Base-by-base conservation (phyloP, 352 stramenopile species). In the Globisporangium perplexum region DNA sequence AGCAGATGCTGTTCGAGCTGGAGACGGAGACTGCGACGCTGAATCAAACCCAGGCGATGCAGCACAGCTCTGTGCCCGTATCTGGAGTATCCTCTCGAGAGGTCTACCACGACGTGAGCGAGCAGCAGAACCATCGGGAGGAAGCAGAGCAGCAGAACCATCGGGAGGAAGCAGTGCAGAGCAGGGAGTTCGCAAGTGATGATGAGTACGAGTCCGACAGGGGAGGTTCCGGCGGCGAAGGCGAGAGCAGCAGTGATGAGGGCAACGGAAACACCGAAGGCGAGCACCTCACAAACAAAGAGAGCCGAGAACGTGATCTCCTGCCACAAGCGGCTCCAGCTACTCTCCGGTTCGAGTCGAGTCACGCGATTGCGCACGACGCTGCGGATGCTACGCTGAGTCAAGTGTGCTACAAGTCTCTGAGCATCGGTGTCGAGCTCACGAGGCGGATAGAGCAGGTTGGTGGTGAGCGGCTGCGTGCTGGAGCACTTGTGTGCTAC, bases 361-460 rank as follows among this genome's bases (percentile, higher is more conserved):
- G 20, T 45, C 0, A 3, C 38, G n/a, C 11, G 31, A 0, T 2
- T 5, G 4, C 38, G 6, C 11, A 24, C 47, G 28, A 48, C n/a
- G 35, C 47, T 0, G 10, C 41, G 6, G 54, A 74, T 17, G 35
- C 30, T 4, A 39, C 56, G 35, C 60, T 77, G 26, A 63, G 66
- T 35, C 55, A 72, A 18, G 58, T 74, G 12, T 77, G 69, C 28
- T 77, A 68, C 51, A 77, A 72, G 50, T 77, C 69, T 4, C 54
- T 74, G 24, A 51, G 60, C 35, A 68, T 77, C 24, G 63, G 69
- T 4, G 43, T 74, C 18, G 45, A 66, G 0, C 36, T 77, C 30
- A 35, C 66, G 18, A 55, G 48, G 22, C 74, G 65, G 47, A 54
- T 77, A 50, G 66, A 77, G 35, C 51, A 55, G 59, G 69, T 77